Evolutionary conservation across 2,329 filamentous ascomycete species (phyloP).

Genomic region (Pyrenophora tritici-repentis): DNA sequence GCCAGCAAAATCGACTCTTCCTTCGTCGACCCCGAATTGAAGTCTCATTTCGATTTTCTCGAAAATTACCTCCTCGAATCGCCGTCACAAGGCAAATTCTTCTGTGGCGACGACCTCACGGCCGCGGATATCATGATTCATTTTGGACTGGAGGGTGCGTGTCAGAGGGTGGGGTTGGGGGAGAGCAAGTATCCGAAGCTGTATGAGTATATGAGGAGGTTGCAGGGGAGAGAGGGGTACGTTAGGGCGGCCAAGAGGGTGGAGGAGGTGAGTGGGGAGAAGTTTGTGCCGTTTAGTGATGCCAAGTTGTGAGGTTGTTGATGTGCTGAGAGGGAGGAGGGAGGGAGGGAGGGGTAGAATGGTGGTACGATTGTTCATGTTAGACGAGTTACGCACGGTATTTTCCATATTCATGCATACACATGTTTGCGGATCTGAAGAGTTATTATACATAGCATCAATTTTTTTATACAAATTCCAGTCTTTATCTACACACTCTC

Average conservation of each 20-base stretch:
- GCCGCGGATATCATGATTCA: slow-evolving; percentile 60
- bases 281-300: slow-evolving; percentile 43
- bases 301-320: too few species aligned
- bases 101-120: slow-evolving; percentile 56
- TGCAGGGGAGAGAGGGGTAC: slow-evolving; percentile 54
- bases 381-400: too few species aligned
- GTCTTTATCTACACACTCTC: too few species aligned
- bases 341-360: too few species aligned
- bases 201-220: slow-evolving; percentile 51
- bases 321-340: neutral
- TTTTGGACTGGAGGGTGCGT: slow-evolving; percentile 56
- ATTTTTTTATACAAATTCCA: too few species aligned
- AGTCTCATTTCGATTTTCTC: slow-evolving; percentile 57
- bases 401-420: too few species aligned
- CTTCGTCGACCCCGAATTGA: slow-evolving; percentile 56
- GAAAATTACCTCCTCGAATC: slow-evolving; percentile 55
- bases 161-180: slow-evolving; percentile 44
- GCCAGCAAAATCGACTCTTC: slow-evolving; percentile 53
- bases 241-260: slow-evolving; percentile 57
- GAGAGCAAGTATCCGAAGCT: slow-evolving; percentile 54
- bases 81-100: slow-evolving; percentile 55
- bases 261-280: slow-evolving; percentile 49
- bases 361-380: too few species aligned
- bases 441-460: too few species aligned
- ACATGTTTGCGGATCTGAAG: too few species aligned